Percentiles rank a stretch among this genome's conserved stretches.
Conservation (phyloP, 2,329 filamentous ascomycete species). For the Penicillium sumatraense region DNA sequence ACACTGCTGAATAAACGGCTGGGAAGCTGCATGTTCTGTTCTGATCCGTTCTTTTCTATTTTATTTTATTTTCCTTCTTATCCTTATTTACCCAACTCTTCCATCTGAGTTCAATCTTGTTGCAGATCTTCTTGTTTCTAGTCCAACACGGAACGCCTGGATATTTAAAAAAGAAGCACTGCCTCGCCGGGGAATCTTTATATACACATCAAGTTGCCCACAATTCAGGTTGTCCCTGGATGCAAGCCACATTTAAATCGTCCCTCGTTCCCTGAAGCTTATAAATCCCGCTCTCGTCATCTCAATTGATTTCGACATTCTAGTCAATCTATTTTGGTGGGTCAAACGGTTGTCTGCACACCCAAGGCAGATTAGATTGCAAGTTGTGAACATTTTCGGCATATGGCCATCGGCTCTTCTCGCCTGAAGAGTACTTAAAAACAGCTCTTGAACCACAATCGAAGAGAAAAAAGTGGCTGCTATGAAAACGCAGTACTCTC, state of each 20-base stretch:
- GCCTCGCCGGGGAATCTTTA: conserved; percentile 17
- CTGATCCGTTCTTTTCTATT: not conserved
- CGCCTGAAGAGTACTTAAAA: not conserved
- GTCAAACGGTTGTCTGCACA: not conserved
- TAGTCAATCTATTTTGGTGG: not conserved
- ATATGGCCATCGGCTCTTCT: not conserved
- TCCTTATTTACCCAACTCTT: not conserved
- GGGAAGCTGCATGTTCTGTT: conserved; percentile 4
- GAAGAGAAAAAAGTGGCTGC: conserved; percentile 1
- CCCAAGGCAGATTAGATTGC: not conserved
- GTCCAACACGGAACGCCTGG: conserved; percentile 20
- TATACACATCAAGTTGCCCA: conserved; percentile 11
- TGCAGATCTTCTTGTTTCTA: conserved; percentile 19
- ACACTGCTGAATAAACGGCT: not conserved
- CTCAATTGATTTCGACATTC: not conserved
- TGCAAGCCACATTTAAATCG: conserved; percentile 3
- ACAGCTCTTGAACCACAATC: not conserved
- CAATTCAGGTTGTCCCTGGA: conserved; percentile 6
- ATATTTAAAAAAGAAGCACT: conserved; percentile 19
- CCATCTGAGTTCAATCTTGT: conserved; percentile 10
- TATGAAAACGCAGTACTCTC: conserved; percentile 16
- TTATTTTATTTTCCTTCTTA: not conserved
- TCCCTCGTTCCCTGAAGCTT: conserved; percentile 6
- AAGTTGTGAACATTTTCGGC: not conserved
- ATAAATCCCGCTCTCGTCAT: conserved; percentile 11